Evolutionary conservation across 352 stramenopile genomes (phyloP).

Genomic region (Pythium insidiosum): DNA sequence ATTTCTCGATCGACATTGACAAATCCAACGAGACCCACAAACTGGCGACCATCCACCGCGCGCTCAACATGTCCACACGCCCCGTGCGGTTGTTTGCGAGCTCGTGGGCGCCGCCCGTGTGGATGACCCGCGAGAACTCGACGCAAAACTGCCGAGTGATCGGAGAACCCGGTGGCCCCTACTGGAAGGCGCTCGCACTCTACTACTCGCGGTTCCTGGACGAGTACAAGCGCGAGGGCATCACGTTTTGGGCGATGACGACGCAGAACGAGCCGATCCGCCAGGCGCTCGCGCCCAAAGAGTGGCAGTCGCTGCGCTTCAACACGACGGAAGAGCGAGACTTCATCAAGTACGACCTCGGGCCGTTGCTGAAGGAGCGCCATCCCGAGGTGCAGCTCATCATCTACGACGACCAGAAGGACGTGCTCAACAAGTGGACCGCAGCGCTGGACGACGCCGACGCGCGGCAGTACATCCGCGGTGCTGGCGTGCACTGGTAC

Average conservation of each 20-base stretch:
- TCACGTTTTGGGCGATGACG: conserved; percentile 76
- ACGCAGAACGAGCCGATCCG: conserved; percentile 80
- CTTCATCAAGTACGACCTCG: conserved; percentile 75
- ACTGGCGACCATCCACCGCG: conserved; percentile 58
- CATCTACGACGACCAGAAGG: conserved; percentile 80
- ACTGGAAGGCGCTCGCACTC: conserved; percentile 71
- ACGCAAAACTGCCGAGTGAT: conserved; percentile 48
- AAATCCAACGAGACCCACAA: conserved; percentile 48
- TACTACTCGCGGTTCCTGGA: conserved; percentile 86
- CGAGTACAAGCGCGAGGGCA: conserved; percentile 64
- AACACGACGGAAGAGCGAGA: conserved; percentile 29
- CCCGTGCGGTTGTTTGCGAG: conserved; percentile 68
- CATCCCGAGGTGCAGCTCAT: conserved; percentile 82
- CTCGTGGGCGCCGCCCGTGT: conserved; percentile 75
- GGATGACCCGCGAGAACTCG: conserved; percentile 78
- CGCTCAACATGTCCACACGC: conserved; percentile 28
- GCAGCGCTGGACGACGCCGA: conserved; percentile 38
- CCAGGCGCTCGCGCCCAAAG: conserved; percentile 20
- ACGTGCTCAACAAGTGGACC: conserved; percentile 30
- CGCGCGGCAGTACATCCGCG: conserved; percentile 62
- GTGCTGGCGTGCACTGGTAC: conserved; percentile 87
- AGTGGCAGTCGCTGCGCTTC: conserved; percentile 55
- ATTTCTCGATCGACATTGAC: conserved; percentile 85
- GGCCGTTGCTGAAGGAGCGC: conserved; percentile 45
- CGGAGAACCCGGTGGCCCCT: conserved; percentile 38